Percentiles rank a stretch among this genome's conserved stretches.
Conservation (phyloP, 257 asterid genomes). For the Ajuga chamaepitys region DNA sequence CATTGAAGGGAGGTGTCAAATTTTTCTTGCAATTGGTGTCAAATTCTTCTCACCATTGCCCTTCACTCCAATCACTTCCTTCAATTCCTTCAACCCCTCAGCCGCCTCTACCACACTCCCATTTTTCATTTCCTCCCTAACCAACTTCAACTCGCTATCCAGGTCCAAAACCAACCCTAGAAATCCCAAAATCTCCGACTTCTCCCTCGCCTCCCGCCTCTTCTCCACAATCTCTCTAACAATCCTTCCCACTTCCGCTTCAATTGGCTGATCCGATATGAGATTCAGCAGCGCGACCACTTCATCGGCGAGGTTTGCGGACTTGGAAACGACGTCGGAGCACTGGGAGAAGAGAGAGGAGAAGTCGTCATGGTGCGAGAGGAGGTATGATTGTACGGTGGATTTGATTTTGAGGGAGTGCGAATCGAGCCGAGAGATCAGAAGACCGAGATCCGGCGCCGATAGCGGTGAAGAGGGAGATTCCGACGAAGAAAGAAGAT, state of each 20-base stretch:
- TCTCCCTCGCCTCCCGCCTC: conserved; percentile 62
- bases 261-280: conserved; percentile 58
- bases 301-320: too few species aligned
- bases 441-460: conserved; percentile 93
- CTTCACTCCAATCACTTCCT: conserved; percentile 49
- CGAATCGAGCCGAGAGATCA: conserved; percentile 70
- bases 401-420: conserved; percentile 75
- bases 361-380: conserved; percentile 69
- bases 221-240: conserved; percentile 52
- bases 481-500: conserved; percentile 66
- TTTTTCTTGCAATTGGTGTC: too few species aligned
- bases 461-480: conserved; percentile 67
- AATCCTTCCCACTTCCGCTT: conserved; percentile 39
- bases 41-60: too few species aligned
- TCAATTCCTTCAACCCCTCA: conserved; percentile 53
- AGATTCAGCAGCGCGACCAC: conserved; percentile 38
- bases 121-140: conserved; percentile 36
- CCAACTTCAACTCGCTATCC: conserved; percentile 34
- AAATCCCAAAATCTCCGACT: conserved; percentile 50
- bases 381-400: conserved; percentile 70
- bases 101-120: conserved; percentile 74
- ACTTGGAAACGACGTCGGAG: too few species aligned
- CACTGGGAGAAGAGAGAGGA: conserved; percentile 69
- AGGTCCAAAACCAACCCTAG: conserved; percentile 55
- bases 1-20: too few species aligned